Conservation (phyloP, 2,329 filamentous ascomycete species). For the Bertia moriformis region DNA sequence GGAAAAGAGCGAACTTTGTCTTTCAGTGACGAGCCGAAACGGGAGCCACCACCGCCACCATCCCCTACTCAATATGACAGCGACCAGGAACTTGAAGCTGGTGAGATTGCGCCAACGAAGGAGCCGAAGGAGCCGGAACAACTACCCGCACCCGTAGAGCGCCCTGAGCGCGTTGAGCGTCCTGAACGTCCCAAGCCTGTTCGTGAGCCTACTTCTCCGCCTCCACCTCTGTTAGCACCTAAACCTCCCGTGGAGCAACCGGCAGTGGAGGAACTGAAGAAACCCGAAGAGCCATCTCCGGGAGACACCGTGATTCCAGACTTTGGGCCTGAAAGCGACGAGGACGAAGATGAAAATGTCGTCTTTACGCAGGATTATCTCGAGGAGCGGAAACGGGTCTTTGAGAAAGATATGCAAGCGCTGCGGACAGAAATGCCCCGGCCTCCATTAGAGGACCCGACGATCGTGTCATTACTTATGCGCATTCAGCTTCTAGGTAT, state of each 20-base stretch:
- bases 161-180: too few relatives aligned
- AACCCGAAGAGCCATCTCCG: too few relatives aligned
- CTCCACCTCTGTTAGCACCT: neutral
- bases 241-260: neutral
- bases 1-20: conserved; percentile 10
- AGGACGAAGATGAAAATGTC: conserved; percentile 25
- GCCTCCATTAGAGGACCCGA: conserved; percentile 22
- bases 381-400: conserved; percentile 23
- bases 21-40: conserved; percentile 7
- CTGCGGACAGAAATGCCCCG: conserved; percentile 24
- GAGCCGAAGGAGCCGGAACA: conserved; percentile 5
- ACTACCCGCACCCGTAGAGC: conserved; percentile 3
- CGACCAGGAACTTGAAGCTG: conserved; percentile 2
- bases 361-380: conserved; percentile 29
- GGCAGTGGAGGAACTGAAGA: neutral
- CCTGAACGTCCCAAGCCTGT: neutral
- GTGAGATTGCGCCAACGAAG: conserved; percentile 4
- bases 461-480: conserved; percentile 21
- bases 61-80: neutral
- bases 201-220: neutral
- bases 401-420: conserved; percentile 24
- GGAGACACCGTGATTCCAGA: conserved; percentile 13
- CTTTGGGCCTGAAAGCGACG: conserved; percentile 19
- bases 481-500: conserved; percentile 26
- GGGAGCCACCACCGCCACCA: conserved; percentile 5